These are phyloP conservation scores for Aspergillus homomorphus DNA, from an alignment of 495 filamentous ascomycete genomes.

Conservation along the genomic window DNA sequence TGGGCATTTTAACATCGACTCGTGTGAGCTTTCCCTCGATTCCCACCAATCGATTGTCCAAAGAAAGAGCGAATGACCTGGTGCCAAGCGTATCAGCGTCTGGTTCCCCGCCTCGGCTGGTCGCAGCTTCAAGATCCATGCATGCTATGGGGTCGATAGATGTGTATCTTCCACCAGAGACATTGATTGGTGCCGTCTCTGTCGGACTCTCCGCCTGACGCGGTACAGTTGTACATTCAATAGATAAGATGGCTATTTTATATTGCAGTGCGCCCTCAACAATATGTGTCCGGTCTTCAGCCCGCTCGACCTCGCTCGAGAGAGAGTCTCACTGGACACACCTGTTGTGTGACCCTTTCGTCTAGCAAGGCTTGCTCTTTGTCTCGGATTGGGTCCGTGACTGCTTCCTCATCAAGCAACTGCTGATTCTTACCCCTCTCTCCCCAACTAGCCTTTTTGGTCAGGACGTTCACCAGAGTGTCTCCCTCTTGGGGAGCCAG, in stretches of 20 bases:
- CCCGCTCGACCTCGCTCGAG: not conserved
- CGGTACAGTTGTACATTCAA: not conserved
- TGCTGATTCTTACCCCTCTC: not conserved
- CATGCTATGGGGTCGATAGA: not conserved
- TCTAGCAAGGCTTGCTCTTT: not conserved
- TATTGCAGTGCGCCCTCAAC: not conserved
- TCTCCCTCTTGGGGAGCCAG: not conserved
- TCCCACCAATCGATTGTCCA: conserved; percentile 5
- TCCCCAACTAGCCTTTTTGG: not conserved
- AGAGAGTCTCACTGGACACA: not conserved
- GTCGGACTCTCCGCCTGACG: not conserved
- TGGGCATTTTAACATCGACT: not conserved
- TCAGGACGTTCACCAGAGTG: not conserved
- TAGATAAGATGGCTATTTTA: conserved; percentile 7
- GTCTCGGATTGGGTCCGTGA: not conserved
- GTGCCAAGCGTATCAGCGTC: conserved; percentile 15
- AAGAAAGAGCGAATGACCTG: conserved; percentile 9
- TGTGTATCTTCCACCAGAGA: not conserved
- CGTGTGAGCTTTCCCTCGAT: not conserved
- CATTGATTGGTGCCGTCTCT: conserved; percentile 1
- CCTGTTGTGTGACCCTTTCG: not conserved
- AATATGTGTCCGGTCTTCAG: not conserved
- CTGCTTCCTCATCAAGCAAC: not conserved
- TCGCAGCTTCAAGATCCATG: not conserved
- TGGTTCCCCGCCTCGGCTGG: conserved; percentile 11